Percentiles rank a stretch among this genome's conserved stretches.
Evolutionary conservation across 352 stramenopile genomes (phyloP).

Genomic region (Pythium oligandrum): DNA sequence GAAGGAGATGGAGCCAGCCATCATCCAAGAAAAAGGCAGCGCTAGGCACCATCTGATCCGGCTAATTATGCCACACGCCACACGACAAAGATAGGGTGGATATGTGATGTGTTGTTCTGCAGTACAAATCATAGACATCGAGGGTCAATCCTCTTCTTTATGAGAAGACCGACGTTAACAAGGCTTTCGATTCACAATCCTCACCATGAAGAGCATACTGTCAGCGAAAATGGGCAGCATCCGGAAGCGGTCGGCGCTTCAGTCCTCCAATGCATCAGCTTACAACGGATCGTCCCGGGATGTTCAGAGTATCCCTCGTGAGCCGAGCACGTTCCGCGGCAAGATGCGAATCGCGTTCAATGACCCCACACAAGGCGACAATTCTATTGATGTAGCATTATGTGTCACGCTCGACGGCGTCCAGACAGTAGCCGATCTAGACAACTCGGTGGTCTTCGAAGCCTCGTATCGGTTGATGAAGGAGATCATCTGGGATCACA

Average conservation of each 20-base stretch:
- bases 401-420: slow-evolving; percentile 31
- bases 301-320: slow-evolving; percentile 10
- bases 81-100: too few species aligned
- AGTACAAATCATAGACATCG: too few species aligned
- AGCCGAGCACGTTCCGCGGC: slow-evolving; percentile 36
- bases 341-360: slow-evolving; percentile 25
- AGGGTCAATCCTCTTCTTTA: too few species aligned
- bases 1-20: slow-evolving; percentile 1
- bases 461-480: slow-evolving; percentile 32
- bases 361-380: neutral
- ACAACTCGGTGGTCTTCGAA: slow-evolving; percentile 40
- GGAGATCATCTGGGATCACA: slow-evolving; percentile 68
- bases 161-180: too few species aligned
- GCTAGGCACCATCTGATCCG: neutral
- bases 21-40: neutral
- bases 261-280: slow-evolving; percentile 10
- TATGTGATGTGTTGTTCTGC: too few species aligned
- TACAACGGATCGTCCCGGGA: neutral
- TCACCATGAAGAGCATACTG: slow-evolving; percentile 20
- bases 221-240: slow-evolving; percentile 20
- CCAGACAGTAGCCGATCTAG: slow-evolving; percentile 26
- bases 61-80: too few species aligned
- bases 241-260: slow-evolving; percentile 15
- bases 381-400: slow-evolving; percentile 38
- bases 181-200: neutral